Evolutionary conservation across 192 early-diverging fungal species (phyloP).

Genomic region (Coemansia sp.): DNA sequence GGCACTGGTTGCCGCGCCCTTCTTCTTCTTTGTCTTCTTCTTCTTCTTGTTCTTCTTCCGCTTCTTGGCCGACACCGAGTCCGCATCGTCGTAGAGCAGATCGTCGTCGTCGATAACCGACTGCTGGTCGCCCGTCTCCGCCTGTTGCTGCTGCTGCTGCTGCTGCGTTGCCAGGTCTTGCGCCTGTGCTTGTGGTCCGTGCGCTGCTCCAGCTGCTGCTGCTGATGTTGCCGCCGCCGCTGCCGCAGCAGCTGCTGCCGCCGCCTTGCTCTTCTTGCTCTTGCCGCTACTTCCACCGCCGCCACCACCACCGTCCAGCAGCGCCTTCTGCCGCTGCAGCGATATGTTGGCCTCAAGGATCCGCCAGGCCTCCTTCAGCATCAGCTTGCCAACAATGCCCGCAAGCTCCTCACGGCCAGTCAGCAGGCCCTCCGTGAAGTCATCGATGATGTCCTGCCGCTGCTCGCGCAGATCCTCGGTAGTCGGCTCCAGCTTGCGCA

Average conservation of each 20-base stretch:
- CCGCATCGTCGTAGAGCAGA: conserved; percentile 22
- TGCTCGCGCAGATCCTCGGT: conserved; percentile 52
- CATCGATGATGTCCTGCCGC: conserved; percentile 64
- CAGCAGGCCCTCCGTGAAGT: conserved; percentile 69
- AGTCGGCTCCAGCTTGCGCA: conserved; percentile 60
- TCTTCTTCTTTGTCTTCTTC: conserved; percentile 45
- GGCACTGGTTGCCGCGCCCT: conserved; percentile 8
- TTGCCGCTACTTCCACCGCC: conserved; percentile 19
- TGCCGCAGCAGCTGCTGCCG: neutral
- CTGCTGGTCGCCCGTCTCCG: conserved; percentile 1
- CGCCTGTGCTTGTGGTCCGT: neutral
- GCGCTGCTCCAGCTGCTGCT: neutral
- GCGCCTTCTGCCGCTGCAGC: conserved; percentile 47
- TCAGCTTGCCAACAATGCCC: conserved; percentile 68
- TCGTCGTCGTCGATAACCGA: conserved; percentile 22
- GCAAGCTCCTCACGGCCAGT: conserved; percentile 69
- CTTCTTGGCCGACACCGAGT: conserved; percentile 32
- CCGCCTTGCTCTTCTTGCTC: conserved; percentile 25
- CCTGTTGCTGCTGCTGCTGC: neutral
- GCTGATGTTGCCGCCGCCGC: neutral
- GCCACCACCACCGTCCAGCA: conserved; percentile 26
- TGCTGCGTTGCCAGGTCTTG: neutral
- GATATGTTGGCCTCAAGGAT: conserved; percentile 64
- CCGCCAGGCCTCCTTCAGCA: conserved; percentile 74
- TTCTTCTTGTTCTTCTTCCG: conserved; percentile 53